Base-by-base conservation (phyloP, 805 yeast genomes). In the Starmera quercuum region DNA sequence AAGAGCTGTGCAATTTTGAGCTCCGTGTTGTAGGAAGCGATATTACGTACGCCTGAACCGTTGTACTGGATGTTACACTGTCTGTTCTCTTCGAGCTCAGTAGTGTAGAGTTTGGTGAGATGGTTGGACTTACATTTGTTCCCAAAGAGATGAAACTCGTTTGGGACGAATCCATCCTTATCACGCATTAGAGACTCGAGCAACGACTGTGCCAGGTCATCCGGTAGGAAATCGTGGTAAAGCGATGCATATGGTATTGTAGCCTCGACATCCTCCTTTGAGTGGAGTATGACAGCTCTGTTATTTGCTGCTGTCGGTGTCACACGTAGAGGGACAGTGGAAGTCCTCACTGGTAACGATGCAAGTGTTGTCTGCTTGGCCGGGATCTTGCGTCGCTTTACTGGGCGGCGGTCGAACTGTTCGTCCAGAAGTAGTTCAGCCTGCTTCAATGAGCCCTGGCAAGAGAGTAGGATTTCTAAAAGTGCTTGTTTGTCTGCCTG, bases 71-170 rank as follows among this genome's bases (percentile, higher is more conserved):
- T 59, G 13, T n/a, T 6, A 14, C 9, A n/a, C 7, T 6, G 12
- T 44, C 52, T 38, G 6, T 36, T 42, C 5, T 22, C 58, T 32
- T 3, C 41, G 15, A 16, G 30, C 14, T 33, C 34, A 21, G 47
- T 44, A 1, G 60, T 44, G 44, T 64, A 72, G 8, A 61, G 29
- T 4, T 65, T 61, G 2, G 73, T 58, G 6, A 58, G 51, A 48
- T 78, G 86, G n/a, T 73, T 71, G 2, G 88, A 74, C 6, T 47
- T 49, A 32, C 84, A 81, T 32, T 63, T 53, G 13, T 78, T 71
- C 2, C 80, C 86, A 42, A 80, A 82, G 8, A 83, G 58, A 37
- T 71, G 66, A 48, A 83, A 83, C 41, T 65, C 59, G 17, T 66
- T 63, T 7, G 59, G 51, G 1, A 42, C 45, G 58, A 75, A 74